Conservation (phyloP, 371 early-diverging fungal species). For the Rhizopus microsporus region DNA sequence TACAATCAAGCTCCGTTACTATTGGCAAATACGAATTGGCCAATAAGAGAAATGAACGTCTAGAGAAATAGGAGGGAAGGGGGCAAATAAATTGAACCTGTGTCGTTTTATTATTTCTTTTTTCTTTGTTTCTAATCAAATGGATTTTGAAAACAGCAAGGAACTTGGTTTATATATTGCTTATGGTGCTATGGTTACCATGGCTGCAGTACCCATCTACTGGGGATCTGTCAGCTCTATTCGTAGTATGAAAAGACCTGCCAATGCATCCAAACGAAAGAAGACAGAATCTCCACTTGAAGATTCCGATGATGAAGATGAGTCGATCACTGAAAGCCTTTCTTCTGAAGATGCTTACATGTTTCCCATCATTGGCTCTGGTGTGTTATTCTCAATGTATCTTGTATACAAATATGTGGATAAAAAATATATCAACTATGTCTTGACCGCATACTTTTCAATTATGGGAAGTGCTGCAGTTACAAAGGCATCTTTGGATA, state of each 20-base stretch:
- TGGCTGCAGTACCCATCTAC: constrained; percentile 91
- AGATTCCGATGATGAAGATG: constrained; percentile 60
- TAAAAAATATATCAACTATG: constrained; percentile 82
- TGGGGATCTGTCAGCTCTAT: constrained; percentile 80
- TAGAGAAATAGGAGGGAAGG: background rate
- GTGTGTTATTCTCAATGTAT: constrained; percentile 82
- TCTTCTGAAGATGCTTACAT: constrained; percentile 88
- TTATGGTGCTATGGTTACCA: constrained; percentile 84
- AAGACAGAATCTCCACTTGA: constrained; percentile 35
- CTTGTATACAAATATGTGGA: constrained; percentile 83
- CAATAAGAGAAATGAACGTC: constrained; percentile 2
- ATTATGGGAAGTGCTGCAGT: constrained; percentile 80
- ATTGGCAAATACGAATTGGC: background rate
- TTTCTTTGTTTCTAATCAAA: constrained; percentile 5
- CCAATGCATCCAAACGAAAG: constrained; percentile 43
- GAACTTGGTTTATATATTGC: constrained; percentile 65
- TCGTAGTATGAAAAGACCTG: constrained; percentile 68
- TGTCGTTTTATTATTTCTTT: constrained; percentile 8
- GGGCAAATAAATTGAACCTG: background rate
- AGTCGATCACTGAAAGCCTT: constrained; percentile 74
- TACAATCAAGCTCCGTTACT: background rate
- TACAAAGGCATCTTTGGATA: constrained; percentile 63
- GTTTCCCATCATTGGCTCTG: constrained; percentile 92
- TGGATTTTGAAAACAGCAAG: constrained; percentile 16
- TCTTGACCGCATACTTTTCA: constrained; percentile 88